Percentiles rank a stretch among this genome's conserved stretches.
Evolutionary conservation across 805 yeast species (phyloP).

Genomic region (Metschnikowia dekortorum): DNA sequence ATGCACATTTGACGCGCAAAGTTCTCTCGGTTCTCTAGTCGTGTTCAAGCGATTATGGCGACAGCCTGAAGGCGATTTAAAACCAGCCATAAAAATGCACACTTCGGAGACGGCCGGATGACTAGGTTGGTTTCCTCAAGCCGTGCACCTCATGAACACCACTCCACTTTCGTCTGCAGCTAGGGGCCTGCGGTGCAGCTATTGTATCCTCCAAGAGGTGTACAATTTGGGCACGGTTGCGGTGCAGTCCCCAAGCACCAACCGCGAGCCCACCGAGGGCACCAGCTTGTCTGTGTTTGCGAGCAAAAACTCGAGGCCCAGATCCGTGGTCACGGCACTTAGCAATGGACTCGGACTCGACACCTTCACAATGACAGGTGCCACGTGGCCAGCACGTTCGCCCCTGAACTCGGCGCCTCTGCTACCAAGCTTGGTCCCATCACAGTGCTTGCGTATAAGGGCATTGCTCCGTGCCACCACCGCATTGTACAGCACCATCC

Average conservation of each 20-base stretch:
- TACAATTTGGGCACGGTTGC: neutral
- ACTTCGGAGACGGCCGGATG: too few relatives aligned
- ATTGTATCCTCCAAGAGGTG: neutral
- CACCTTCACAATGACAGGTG: neutral
- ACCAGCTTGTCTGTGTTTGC: constrained; percentile 1
- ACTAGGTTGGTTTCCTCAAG: too few relatives aligned
- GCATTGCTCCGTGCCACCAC: constrained; percentile 2
- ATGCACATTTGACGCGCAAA: too few relatives aligned
- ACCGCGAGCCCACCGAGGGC: neutral
- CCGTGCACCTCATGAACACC: too few relatives aligned
- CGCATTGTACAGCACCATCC: constrained; percentile 3
- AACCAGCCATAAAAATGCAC: too few relatives aligned
- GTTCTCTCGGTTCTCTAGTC: too few relatives aligned
- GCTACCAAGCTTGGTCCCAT: neutral
- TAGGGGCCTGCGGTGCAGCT: neutral
- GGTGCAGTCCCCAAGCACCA: constrained; percentile 1
- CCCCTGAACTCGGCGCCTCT: neutral
- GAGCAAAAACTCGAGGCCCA: constrained; percentile 5
- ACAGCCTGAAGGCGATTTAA: too few relatives aligned
- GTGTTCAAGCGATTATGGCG: too few relatives aligned
- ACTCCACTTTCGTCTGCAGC: too few relatives aligned
- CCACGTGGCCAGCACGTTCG: neutral
- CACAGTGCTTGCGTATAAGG: neutral
- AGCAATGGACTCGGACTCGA: constrained; percentile 4
- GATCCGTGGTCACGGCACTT: constrained; percentile 4